Conservation (phyloP, 1,284 basidiomycete genomes). For the Malassezia dermatis region DNA sequence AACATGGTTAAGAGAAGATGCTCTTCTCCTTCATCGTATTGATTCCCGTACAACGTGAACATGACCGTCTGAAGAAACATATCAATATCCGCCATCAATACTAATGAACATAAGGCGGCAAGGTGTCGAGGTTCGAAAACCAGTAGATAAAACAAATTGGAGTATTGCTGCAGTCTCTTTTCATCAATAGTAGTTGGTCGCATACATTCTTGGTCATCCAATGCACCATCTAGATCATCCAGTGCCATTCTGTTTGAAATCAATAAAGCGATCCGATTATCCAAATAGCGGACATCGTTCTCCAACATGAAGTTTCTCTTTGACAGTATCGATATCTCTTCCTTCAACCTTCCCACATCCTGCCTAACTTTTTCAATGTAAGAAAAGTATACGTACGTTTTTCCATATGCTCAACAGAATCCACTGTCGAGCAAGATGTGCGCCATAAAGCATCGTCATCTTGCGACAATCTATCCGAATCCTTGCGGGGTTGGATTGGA, state of each 20-base stretch:
- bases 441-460: background rate
- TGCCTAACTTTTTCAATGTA: constrained; percentile 65
- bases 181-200: constrained; percentile 61
- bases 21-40: constrained; percentile 97
- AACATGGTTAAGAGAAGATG: constrained; percentile 98
- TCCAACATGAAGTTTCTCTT: constrained; percentile 99
- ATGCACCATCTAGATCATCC: constrained; percentile 53
- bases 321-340: constrained; percentile 92
- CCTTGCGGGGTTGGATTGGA: background rate
- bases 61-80: constrained; percentile 98
- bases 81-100: constrained; percentile 90
- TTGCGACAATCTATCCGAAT: background rate
- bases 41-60: constrained; percentile 99
- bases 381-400: background rate
- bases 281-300: constrained; percentile 93
- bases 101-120: constrained; percentile 89
- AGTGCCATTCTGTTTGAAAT: constrained; percentile 97
- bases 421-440: background rate
- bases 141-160: constrained; percentile 94
- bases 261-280: constrained; percentile 89
- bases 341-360: constrained; percentile 84
- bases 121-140: constrained; percentile 95
- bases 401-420: background rate
- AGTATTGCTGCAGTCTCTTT: constrained; percentile 83
- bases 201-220: constrained; percentile 72